Evolutionary conservation across 495 filamentous ascomycete species (phyloP).

Genomic region (Immersiella caudata): DNA sequence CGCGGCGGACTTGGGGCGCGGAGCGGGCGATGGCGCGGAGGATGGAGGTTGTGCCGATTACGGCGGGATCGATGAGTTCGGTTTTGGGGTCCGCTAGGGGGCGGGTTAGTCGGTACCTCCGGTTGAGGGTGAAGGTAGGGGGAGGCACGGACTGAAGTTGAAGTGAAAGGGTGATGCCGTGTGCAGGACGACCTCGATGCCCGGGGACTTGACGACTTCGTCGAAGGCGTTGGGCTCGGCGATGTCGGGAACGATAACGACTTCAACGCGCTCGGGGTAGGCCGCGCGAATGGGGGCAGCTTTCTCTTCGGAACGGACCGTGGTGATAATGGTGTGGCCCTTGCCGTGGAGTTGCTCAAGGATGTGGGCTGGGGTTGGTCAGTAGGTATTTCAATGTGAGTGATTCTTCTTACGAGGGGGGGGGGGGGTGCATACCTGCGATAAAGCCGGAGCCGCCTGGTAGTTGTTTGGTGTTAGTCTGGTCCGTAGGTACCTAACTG

Average conservation of each 20-base stretch:
- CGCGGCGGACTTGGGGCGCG: constrained; percentile 76
- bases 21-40: constrained; percentile 72
- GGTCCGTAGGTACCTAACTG: background rate
- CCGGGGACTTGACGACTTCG: constrained; percentile 72
- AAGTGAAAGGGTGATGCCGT: constrained; percentile 87
- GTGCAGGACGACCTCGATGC: constrained; percentile 84
- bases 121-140: background rate
- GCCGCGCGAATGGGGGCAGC: constrained; percentile 71
- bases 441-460: constrained; percentile 56
- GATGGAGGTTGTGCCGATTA: constrained; percentile 82
- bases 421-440: constrained; percentile 41
- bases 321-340: constrained; percentile 77
- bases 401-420: background rate
- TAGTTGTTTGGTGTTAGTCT: constrained; percentile 4
- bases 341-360: constrained; percentile 72
- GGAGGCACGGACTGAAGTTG: constrained; percentile 46
- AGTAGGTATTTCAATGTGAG: constrained; percentile 4
- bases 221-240: constrained; percentile 76
- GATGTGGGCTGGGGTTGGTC: constrained; percentile 61
- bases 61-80: constrained; percentile 81
- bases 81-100: constrained; percentile 64
- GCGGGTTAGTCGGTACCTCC: background rate
- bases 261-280: constrained; percentile 72
- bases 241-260: constrained; percentile 82
- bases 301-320: constrained; percentile 79